These are phyloP conservation scores for Penicillium italicum DNA, from an alignment of 2,329 filamentous ascomycete species.

Conservation along the genomic window DNA sequence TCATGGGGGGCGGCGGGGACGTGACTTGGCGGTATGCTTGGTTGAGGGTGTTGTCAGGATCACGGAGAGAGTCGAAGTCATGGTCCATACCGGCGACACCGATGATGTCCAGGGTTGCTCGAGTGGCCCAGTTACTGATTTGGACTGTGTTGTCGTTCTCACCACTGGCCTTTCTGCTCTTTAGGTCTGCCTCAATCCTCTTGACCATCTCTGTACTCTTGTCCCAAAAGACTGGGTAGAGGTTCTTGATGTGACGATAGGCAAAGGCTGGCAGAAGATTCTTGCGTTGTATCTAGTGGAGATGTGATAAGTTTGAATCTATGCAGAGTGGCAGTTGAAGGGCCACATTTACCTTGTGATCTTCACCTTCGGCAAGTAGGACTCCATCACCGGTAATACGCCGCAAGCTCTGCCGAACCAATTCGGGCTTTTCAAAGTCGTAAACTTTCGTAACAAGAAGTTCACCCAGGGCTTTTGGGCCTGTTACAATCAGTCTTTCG, in stretches of 20 bases:
- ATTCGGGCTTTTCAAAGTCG: constrained; percentile 62
- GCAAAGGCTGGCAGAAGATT: constrained; percentile 77
- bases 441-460: constrained; percentile 67
- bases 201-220: constrained; percentile 67
- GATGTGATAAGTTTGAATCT: not conserved
- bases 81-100: constrained; percentile 67
- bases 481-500: constrained; percentile 61
- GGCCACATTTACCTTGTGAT: constrained; percentile 61
- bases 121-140: constrained; percentile 60
- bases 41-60: constrained; percentile 59
- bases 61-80: constrained; percentile 64
- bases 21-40: constrained; percentile 31
- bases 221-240: constrained; percentile 80
- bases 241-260: constrained; percentile 79
- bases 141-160: constrained; percentile 50
- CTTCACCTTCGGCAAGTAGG: constrained; percentile 82
- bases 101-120: constrained; percentile 72
- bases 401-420: constrained; percentile 42
- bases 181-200: constrained; percentile 52
- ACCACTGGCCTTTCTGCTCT: constrained; percentile 33
- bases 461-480: constrained; percentile 64
- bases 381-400: constrained; percentile 43
- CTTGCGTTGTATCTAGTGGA: constrained; percentile 59
- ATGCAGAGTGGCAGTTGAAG: not conserved
- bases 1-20: constrained; percentile 10